phyloP scores from a whole-genome alignment of 371 early-diverging fungal genomes.

The Lichtheimia ornata region DNA sequence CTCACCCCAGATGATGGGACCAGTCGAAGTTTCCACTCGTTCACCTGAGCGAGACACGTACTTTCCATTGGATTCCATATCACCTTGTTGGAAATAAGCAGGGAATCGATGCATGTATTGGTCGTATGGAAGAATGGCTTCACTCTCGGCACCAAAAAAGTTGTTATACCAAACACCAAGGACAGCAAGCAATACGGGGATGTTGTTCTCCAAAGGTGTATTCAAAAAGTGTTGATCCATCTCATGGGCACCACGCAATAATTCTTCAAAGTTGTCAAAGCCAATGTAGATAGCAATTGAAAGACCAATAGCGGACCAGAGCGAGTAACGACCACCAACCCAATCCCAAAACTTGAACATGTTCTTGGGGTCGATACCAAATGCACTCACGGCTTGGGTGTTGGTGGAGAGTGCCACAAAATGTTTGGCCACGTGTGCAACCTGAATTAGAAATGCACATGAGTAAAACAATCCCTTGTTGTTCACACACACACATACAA shows the following conservation, averaged over 20 bases:
- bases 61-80: conserved; percentile 99
- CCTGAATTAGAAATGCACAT: conserved; percentile 27
- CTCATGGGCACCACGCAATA: conserved; percentile 92
- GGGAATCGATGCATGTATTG: conserved; percentile 97
- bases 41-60: conserved; percentile 82
- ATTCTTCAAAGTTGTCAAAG: conserved; percentile 91
- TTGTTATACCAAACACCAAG: conserved; percentile 99
- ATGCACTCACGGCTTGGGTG: conserved; percentile 84
- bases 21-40: conserved; percentile 83
- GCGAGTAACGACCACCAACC: conserved; percentile 99
- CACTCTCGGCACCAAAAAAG: conserved; percentile 93
- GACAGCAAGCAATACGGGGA: conserved; percentile 92
- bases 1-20: conserved; percentile 99
- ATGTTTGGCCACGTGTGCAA: conserved; percentile 93
- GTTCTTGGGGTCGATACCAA: conserved; percentile 92
- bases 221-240: conserved; percentile 97
- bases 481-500: conserved; percentile 6
- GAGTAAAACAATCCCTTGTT: conserved; percentile 1
- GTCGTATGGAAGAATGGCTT: conserved; percentile 98
- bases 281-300: conserved; percentile 96
- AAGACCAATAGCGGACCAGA: conserved; percentile 99
- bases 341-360: conserved; percentile 99
- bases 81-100: conserved; percentile 99
- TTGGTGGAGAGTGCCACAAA: conserved; percentile 99
- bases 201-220: conserved; percentile 86